These are phyloP conservation scores for rapeseed (Brassica napus) DNA, from an alignment of 345 rosid genomes.

Conservation along the genomic window DNA sequence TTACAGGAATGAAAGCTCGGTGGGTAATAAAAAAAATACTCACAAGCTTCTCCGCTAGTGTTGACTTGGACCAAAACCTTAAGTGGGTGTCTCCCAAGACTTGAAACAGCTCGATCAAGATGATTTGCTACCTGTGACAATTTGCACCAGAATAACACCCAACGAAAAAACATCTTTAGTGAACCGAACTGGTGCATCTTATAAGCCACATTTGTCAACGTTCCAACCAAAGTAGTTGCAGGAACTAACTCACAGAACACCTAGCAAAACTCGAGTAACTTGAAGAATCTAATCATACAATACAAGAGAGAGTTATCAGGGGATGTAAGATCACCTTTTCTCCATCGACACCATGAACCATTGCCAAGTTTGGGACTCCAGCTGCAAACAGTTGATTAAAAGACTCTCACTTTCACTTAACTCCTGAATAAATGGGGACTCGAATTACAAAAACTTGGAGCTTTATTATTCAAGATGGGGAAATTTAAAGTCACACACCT, in stretches of 20 bases:
- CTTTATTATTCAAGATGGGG: neutral
- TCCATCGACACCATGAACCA: conserved; percentile 76
- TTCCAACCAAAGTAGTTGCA: neutral
- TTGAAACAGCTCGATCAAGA: conserved; percentile 72
- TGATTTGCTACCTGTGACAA: conserved; percentile 64
- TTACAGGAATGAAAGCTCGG: neutral
- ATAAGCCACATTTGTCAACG: neutral
- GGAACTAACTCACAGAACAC: conserved; percentile 10
- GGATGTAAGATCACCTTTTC: conserved; percentile 55
- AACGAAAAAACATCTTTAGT: neutral
- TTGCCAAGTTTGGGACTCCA: conserved; percentile 77
- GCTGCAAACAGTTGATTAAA: conserved; percentile 47
- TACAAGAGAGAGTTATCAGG: neutral
- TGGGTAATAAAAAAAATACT: conserved; percentile 35
- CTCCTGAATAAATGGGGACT: neutral
- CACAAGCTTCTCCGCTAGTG: conserved; percentile 93
- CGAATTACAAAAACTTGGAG: neutral
- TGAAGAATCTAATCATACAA: neutral
- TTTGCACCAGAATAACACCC: neutral
- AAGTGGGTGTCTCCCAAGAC: conserved; percentile 76
- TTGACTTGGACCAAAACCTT: conserved; percentile 92
- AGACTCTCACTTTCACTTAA: conserved; percentile 11
- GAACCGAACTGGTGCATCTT: neutral
- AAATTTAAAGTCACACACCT: conserved; percentile 47
- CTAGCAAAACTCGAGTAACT: neutral